Evolutionary conservation across 768 basidiomycete species (phyloP), one percentile per base, ranked within the genome.

Genomic region (Tricholomella constricta): DNA sequence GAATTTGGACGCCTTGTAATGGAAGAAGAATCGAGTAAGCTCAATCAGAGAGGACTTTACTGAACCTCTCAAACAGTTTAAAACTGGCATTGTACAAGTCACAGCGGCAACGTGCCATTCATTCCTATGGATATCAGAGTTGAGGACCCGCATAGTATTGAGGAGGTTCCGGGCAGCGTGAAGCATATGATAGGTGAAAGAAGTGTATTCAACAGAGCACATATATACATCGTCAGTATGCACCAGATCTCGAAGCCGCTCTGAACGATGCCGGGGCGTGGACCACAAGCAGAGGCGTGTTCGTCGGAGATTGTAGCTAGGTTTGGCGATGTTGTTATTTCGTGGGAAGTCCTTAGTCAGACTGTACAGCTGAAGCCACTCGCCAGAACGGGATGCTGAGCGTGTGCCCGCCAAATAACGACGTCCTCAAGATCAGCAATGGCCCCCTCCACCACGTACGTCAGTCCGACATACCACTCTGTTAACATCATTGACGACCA

Each of bases 371-470:
- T 69, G 60, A 64, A 75, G 74, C 75, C 75, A 74, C 74, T 63
- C 52, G 54, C 58, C 60, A 46, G 57, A 57, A 57, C 56, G 62
- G 60, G 55, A 62, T 57, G 57, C 58, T 52, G 53, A 51, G 46
- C 52, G 38, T 48, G 22, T 62, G 49, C 41, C 54, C 51, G 55
- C 62, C 44, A 61, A 65, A 68, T 63, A 60, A 68, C 69, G 70
- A 69, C 72, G 70, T 69, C 76, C 72, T 76, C 76, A 80, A 79
- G 72, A 78, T 71, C 65, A 63, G 62, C 66, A 72, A 81, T 82
- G 80, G 78, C 79, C 66, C 76, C 79, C 63, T 77, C 79, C 61
- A 81, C 80, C 65, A 80, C 80, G 80, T 82, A 76, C 46, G 80
- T 78, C 41, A 45, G 42, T 55, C 10, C 7, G 25, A n/a, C 51